phyloP scores from a whole-genome alignment of 805 yeast genomes.

The Kluyveromyces nonfermentans region DNA sequence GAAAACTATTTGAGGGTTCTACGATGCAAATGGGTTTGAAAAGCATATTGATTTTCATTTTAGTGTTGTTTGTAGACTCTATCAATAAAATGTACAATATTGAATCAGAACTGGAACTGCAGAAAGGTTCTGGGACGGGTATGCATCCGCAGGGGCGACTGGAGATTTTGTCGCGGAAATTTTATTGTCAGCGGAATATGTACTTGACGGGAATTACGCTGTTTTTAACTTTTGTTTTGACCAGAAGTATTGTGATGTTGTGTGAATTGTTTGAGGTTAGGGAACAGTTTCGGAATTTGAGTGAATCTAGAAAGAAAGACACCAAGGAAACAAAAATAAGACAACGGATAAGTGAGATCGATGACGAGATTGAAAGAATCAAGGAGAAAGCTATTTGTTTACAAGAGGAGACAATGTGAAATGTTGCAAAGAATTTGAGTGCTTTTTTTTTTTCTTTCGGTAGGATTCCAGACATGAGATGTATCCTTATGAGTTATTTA shows the following conservation, averaged over 20 bases:
- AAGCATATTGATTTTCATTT: conserved; percentile 74
- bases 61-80: conserved; percentile 78
- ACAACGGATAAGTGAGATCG: conserved; percentile 45
- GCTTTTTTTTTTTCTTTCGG: too few species aligned
- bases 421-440: too few species aligned
- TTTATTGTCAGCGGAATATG: conserved; percentile 94
- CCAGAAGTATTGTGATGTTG: conserved; percentile 75
- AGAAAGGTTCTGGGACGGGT: conserved; percentile 26
- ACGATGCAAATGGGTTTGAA: conserved; percentile 69
- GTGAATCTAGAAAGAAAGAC: conserved; percentile 4
- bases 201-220: conserved; percentile 92
- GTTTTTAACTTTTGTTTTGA: conserved; percentile 75
- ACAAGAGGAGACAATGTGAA: conserved; percentile 41
- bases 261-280: conserved; percentile 59
- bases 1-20: conserved; percentile 61
- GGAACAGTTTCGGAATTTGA: conserved; percentile 37
- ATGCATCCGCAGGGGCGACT: conserved; percentile 46
- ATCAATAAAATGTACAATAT: conserved; percentile 74
- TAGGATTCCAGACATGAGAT: too few species aligned
- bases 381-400: conserved; percentile 67
- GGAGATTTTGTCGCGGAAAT: conserved; percentile 83
- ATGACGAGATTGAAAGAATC: conserved; percentile 54
- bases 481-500: too few species aligned
- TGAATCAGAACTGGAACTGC: conserved; percentile 38
- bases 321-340: conserved; percentile 36